Percentiles rank a stretch among this genome's conserved stretches.
Conservation (phyloP, 257 asterid species). For the Lavandula angustifolia region DNA sequence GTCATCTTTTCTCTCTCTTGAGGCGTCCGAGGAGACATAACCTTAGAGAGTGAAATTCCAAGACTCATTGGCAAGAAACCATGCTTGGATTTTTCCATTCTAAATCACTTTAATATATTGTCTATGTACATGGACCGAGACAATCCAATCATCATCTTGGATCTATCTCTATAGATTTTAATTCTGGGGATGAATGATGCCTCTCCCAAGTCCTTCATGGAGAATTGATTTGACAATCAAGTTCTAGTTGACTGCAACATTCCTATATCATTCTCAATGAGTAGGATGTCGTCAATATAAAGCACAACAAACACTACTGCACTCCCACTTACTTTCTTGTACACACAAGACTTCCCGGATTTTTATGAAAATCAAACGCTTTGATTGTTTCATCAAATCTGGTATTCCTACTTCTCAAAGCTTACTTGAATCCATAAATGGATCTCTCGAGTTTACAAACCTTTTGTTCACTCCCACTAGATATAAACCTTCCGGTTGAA, state of each 20-base stretch:
- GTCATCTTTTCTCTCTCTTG: background rate
- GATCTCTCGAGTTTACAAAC: background rate
- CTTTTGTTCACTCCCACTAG: background rate
- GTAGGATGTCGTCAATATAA: background rate
- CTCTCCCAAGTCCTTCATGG: background rate
- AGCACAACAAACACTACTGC: background rate
- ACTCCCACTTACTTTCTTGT: conserved; percentile 3
- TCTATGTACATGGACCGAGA: conserved; percentile 7
- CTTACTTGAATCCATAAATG: too few species aligned
- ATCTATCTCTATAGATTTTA: background rate
- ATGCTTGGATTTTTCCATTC: background rate
- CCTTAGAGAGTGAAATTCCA: conserved; percentile 5
- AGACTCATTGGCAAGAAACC: conserved; percentile 8
- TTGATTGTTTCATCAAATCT: background rate
- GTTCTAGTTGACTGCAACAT: background rate
- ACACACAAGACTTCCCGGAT: background rate
- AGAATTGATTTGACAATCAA: background rate
- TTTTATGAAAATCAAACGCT: background rate
- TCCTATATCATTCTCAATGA: background rate
- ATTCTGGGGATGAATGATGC: background rate
- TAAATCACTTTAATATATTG: background rate
- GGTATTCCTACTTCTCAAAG: too few species aligned
- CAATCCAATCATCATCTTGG: background rate
- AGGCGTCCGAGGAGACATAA: background rate
- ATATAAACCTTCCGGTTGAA: conserved; percentile 11